These are phyloP conservation scores for Aspergillus taichungensis DNA, from an alignment of 495 filamentous ascomycete genomes.

Conservation along the genomic window DNA sequence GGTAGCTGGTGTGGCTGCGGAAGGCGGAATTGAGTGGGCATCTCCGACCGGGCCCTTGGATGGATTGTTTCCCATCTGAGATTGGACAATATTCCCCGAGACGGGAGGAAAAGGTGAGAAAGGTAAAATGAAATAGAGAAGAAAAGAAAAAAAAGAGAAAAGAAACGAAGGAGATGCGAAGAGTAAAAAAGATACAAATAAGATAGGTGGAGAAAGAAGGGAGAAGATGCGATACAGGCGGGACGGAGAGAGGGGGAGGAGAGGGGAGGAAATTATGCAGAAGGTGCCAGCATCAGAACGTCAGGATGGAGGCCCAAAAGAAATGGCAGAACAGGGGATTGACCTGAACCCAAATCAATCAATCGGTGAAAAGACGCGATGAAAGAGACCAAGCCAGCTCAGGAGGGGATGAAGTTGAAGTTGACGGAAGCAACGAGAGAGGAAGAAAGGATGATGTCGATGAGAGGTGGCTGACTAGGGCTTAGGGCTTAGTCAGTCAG, in stretches of 20 bases:
- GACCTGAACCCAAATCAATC: neutral
- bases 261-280: slow-evolving; percentile 4
- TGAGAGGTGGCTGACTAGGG: slow-evolving; percentile 11
- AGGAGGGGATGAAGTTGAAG: slow-evolving; percentile 1
- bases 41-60: slow-evolving; percentile 38
- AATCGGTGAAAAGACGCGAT: neutral
- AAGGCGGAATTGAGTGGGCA: slow-evolving; percentile 16
- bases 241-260: slow-evolving; percentile 2
- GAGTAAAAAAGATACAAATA: neutral
- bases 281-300: slow-evolving; percentile 17
- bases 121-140: neutral
- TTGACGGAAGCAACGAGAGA: neutral
- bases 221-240: neutral
- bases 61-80: slow-evolving; percentile 43
- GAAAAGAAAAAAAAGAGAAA: neutral
- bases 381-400: neutral
- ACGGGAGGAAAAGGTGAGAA: slow-evolving; percentile 4
- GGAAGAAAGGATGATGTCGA: slow-evolving; percentile 14
- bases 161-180: neutral
- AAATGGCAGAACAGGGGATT: slow-evolving; percentile 3
- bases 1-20: slow-evolving; percentile 14
- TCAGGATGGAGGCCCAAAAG: slow-evolving; percentile 8
- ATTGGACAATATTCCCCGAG: slow-evolving; percentile 14
- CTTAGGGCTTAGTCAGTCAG: slow-evolving; percentile 10
- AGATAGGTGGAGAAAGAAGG: neutral